Conservation (phyloP, 495 filamentous ascomycete genomes). For the Margaritispora aquatica region DNA sequence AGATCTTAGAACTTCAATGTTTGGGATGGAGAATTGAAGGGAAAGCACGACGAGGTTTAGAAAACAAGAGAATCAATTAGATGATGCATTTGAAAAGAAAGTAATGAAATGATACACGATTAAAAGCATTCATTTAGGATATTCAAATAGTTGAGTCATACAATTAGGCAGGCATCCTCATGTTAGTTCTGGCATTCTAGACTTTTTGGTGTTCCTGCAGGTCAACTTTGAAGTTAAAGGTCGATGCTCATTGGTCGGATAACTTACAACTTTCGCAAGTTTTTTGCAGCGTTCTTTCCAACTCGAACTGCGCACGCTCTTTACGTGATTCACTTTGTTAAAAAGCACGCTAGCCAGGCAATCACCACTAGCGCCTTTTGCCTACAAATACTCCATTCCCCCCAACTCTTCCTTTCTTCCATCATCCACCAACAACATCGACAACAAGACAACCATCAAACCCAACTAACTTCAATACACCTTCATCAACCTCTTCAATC, state of each 20-base stretch:
- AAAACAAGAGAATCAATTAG: not conserved
- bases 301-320: not conserved
- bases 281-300: not conserved
- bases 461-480: too few relatives aligned
- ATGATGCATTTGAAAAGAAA: too few relatives aligned
- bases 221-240: not conserved
- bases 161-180: not conserved
- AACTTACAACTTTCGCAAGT: not conserved
- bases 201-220: not conserved
- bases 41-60: not conserved
- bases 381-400: slow-evolving; percentile 24
- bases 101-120: too few relatives aligned
- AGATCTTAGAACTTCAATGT: not conserved
- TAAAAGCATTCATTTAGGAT: not conserved
- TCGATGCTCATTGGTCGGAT: slow-evolving; percentile 1
- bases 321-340: not conserved
- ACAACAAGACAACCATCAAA: too few relatives aligned
- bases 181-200: not conserved
- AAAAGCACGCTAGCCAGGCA: slow-evolving; percentile 6
- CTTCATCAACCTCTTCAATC: slow-evolving; percentile 37
- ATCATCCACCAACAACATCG: slow-evolving; percentile 26
- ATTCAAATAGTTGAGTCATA: not conserved
- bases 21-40: too few relatives aligned
- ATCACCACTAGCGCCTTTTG: slow-evolving; percentile 19
- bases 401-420: slow-evolving; percentile 18